Evolutionary conservation across 2,329 filamentous ascomycete genomes (phyloP).

Genomic region (Verticillium alfalfae): DNA sequence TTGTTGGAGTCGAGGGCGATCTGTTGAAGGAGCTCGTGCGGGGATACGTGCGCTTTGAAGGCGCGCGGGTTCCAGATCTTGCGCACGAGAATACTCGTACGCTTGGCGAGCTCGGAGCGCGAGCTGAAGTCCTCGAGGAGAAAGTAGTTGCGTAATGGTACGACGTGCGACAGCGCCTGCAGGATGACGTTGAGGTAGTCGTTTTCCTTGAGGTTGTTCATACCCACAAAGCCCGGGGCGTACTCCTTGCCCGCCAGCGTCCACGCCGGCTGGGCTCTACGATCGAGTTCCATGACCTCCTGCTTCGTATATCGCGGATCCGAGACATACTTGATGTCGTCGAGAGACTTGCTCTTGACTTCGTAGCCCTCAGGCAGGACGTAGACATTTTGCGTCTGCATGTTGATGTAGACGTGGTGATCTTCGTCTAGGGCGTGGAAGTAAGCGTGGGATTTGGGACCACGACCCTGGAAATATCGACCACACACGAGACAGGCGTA

Average conservation of each 20-base stretch:
- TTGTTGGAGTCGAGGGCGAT: constrained; percentile 86
- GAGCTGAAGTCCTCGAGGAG: constrained; percentile 76
- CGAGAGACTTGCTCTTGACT: constrained; percentile 86
- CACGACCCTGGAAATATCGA: constrained; percentile 94
- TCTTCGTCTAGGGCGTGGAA: constrained; percentile 93
- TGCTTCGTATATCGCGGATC: constrained; percentile 79
- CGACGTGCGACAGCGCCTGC: constrained; percentile 84
- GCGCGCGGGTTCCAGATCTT: constrained; percentile 98
- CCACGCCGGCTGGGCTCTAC: constrained; percentile 51
- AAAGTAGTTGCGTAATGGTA: constrained; percentile 85
- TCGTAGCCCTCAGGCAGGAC: constrained; percentile 96
- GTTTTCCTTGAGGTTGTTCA: constrained; percentile 99
- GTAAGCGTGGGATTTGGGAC: constrained; percentile 92
- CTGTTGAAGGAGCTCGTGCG: constrained; percentile 94
- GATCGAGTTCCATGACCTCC: constrained; percentile 77
- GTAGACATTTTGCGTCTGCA: constrained; percentile 86
- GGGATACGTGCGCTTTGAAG: constrained; percentile 94
- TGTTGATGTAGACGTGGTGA: constrained; percentile 98
- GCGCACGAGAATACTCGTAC: constrained; percentile 83
- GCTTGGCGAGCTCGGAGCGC: constrained; percentile 73
- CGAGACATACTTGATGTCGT: constrained; percentile 97
- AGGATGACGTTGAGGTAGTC: constrained; percentile 97
- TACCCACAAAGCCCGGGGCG: constrained; percentile 89
- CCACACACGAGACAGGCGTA: constrained; percentile 97
- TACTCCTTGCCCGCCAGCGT: constrained; percentile 82